Evolutionary conservation across 2,329 filamentous ascomycete species (phyloP).

Genomic region (Diplodia seriata): DNA sequence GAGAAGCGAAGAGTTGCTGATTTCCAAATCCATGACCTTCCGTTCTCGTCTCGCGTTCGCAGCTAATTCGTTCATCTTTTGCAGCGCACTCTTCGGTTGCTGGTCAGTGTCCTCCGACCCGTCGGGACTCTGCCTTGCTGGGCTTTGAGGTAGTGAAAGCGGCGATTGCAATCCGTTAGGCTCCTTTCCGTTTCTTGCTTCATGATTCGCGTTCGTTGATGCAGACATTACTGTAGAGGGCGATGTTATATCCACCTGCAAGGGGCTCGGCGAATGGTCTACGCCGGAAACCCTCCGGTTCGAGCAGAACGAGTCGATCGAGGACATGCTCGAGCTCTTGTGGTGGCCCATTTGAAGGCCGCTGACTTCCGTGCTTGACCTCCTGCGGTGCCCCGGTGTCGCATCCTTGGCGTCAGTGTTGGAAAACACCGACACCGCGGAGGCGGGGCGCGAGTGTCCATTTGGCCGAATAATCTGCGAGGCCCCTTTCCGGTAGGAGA

Average conservation of each 20-base stretch:
- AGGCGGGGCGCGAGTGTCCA: constrained; percentile 42
- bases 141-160: constrained; percentile 57
- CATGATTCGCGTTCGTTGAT: constrained; percentile 10
- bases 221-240: constrained; percentile 30
- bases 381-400: constrained; percentile 36
- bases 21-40: constrained; percentile 95
- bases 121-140: constrained; percentile 59
- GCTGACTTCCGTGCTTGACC: constrained; percentile 45
- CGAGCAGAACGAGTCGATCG: constrained; percentile 51
- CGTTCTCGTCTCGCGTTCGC: constrained; percentile 89
- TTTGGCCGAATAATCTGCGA: constrained; percentile 56
- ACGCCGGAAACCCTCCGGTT: constrained; percentile 17
- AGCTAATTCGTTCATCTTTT: constrained; percentile 76
- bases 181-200: constrained; percentile 13
- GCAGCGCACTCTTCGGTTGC: constrained; percentile 53
- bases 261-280: constrained; percentile 42
- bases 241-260: constrained; percentile 38
- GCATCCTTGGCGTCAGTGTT: constrained; percentile 26
- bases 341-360: constrained; percentile 43
- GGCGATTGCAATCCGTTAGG: constrained; percentile 31
- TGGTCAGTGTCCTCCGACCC: constrained; percentile 22
- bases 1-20: constrained; percentile 91
- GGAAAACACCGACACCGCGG: constrained; percentile 36
- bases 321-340: constrained; percentile 54
- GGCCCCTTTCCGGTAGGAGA: constrained; percentile 58